Evolutionary conservation across 2,329 filamentous ascomycete genomes (phyloP), one percentile per base, ranked within the genome.

Genomic region (Aspergillus udagawae): DNA sequence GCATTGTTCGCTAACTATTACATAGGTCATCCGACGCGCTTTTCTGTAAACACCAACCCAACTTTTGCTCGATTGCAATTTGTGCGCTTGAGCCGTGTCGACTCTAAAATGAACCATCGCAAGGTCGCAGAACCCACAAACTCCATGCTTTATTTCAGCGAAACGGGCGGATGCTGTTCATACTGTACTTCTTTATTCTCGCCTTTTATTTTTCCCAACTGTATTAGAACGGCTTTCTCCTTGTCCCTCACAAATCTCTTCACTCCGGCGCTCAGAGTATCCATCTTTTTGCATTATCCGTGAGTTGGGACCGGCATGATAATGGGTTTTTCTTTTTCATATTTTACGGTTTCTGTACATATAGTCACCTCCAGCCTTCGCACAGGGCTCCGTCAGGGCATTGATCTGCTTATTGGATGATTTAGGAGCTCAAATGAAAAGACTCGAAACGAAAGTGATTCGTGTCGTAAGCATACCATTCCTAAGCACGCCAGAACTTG

Each of bases 1-100:
- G 3, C 21, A n/a, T 48, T 14, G 14, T 23, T 35, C 48, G 27
- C 58, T 61, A 58, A 70, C 57, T 20, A 35, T 35, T 14, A 41
- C 55, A 44, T 59, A 83, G 81, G 74, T 83, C 51, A 76, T 77
- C 55, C 77, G 80, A 65, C 82, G 81, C 66, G 75, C 79, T 38
- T 60, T 83, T 52, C 78, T 83, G 62, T 82, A 76, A 68, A 70
- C 61, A 53, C 56, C 53, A 54, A 53, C 50, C 44, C 23, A 23
- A 25, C 55, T 3, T 23, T 47, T 53, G 38, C 49, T 56, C 49
- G 57, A 51, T 61, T 59, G 56, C 62, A 56, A 56, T 60, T 51
- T 59, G 58, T 62, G 21, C 51, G 55, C 58, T 53, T 58, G 54
- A 58, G 53, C 49, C 54, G 49, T 55, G 51, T 60, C 55, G 54